Evolutionary conservation across 139 green algal genomes (phyloP).

Genomic region (Tetradesmus lagerheimii): DNA sequence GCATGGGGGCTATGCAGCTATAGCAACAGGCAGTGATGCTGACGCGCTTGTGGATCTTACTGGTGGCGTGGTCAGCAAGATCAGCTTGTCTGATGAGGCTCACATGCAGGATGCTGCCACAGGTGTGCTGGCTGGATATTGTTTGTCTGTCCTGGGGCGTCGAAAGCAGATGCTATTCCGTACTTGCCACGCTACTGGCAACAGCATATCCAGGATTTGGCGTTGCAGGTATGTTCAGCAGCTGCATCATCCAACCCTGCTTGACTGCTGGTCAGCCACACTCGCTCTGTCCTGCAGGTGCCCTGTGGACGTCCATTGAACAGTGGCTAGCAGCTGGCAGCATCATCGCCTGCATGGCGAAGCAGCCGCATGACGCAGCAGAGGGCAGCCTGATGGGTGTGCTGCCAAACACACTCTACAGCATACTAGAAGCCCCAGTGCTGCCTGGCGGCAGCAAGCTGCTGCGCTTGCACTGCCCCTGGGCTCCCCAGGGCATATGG

Average conservation of each 20-base stretch:
- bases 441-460: background rate
- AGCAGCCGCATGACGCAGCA: background rate
- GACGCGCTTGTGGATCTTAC: conserved; percentile 31
- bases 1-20: conserved; percentile 21
- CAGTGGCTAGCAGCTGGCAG: background rate
- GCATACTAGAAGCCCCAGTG: conserved; percentile 9
- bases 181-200: no score
- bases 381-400: background rate
- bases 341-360: background rate
- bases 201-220: no score
- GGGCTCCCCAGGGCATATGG: conserved; percentile 33
- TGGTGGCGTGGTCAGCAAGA: background rate
- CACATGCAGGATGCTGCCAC: background rate
- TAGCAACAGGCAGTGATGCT: conserved; percentile 1
- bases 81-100: background rate
- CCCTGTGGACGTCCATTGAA: background rate
- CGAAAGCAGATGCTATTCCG: no score
- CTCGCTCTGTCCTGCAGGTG: background rate
- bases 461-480: conserved; percentile 31
- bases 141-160: no score
- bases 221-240: no score
- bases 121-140: background rate
- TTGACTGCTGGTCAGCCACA: background rate
- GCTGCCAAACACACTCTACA: conserved; percentile 2
- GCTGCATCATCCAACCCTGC: background rate